Percentiles rank a stretch among this genome's conserved stretches.
Conservation (phyloP, 1,284 basidiomycete species). For the Earliella scabrosa region DNA sequence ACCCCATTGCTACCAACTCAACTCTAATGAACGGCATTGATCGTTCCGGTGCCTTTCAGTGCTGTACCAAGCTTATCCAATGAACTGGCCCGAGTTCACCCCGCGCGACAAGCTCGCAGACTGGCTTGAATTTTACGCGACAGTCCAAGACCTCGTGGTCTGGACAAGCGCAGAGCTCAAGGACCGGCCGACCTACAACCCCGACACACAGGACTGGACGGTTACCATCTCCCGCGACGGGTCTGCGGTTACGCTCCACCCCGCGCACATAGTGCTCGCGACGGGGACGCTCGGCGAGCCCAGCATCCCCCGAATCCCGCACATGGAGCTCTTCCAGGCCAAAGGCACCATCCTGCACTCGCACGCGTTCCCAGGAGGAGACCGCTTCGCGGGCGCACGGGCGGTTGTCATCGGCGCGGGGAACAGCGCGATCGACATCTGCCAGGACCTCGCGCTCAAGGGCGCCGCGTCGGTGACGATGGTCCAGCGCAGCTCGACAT, state of each 20-base stretch:
- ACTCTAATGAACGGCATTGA: background rate
- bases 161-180: constrained; percentile 60
- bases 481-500: constrained; percentile 37
- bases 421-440: constrained; percentile 51
- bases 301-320: constrained; percentile 45
- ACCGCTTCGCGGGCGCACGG: constrained; percentile 46
- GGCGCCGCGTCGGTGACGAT: constrained; percentile 40
- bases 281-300: constrained; percentile 55
- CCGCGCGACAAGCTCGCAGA: constrained; percentile 52
- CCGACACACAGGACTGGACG: constrained; percentile 49
- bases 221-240: constrained; percentile 50
- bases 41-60: constrained; percentile 38
- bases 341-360: constrained; percentile 50
- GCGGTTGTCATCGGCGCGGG: constrained; percentile 55
- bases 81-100: constrained; percentile 34
- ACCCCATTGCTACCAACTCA: background rate
- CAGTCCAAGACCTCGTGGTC: constrained; percentile 61
- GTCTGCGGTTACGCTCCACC: constrained; percentile 47
- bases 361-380: constrained; percentile 41
- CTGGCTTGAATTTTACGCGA: constrained; percentile 69
- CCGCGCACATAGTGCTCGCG: constrained; percentile 64
- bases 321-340: constrained; percentile 43
- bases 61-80: constrained; percentile 39
- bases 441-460: constrained; percentile 47
- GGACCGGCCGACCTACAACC: constrained; percentile 40